phyloP scores from a whole-genome alignment of 345 rosid genomes.

The Arabidopsis arenosa region DNA sequence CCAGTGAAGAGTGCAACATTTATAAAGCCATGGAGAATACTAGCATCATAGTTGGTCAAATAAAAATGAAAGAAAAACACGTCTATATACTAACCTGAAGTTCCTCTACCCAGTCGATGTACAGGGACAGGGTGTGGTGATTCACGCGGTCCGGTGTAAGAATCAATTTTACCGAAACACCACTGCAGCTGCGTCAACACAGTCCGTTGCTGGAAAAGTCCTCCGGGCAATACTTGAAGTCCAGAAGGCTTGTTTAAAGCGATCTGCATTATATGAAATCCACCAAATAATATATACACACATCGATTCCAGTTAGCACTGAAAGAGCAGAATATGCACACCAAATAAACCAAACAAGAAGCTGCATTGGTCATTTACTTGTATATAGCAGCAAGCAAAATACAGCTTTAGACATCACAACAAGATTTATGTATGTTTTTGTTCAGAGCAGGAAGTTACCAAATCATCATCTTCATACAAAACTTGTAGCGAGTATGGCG shows the following conservation, averaged over 20 bases:
- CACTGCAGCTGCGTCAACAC: constrained; percentile 80
- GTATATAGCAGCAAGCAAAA: constrained; percentile 4
- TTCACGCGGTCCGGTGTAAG: constrained; percentile 45
- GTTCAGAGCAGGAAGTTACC: constrained; percentile 51
- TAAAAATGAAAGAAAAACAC: background rate
- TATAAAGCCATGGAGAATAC: background rate
- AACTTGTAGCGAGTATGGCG: constrained; percentile 58
- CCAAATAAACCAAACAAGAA: constrained; percentile 12
- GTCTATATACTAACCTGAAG: constrained; percentile 61
- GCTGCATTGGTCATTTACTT: constrained; percentile 1
- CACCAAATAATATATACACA: constrained; percentile 16
- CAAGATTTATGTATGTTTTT: background rate
- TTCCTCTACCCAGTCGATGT: constrained; percentile 93
- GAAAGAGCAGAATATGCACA: background rate
- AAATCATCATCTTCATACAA: constrained; percentile 75
- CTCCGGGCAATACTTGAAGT: constrained; percentile 92
- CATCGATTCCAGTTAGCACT: background rate
- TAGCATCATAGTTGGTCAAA: constrained; percentile 10
- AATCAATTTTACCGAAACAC: constrained; percentile 50
- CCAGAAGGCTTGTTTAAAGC: constrained; percentile 94
- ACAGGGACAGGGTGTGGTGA: constrained; percentile 79
- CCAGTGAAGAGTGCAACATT: constrained; percentile 4
- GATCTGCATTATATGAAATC: constrained; percentile 53
- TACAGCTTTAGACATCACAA: background rate
- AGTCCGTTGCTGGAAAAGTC: constrained; percentile 90